These are phyloP conservation scores for Tillandsia leiboldiana DNA, from an alignment of 176 grass and related monocot genomes.

Conservation along the genomic window DNA sequence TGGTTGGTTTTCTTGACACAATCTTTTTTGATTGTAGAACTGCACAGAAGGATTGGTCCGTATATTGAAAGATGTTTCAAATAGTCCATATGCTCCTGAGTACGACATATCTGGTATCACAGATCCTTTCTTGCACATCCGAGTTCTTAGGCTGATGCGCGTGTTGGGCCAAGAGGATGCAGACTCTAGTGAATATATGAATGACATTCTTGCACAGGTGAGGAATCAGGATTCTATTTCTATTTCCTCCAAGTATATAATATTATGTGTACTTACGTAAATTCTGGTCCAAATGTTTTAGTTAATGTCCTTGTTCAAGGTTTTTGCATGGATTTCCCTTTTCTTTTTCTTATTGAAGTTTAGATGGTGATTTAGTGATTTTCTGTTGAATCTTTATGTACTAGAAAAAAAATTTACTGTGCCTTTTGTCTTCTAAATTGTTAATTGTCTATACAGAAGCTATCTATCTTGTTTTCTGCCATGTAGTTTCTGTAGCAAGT, in stretches of 20 bases:
- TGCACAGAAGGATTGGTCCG: conserved; percentile 73
- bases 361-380: too few relatives aligned
- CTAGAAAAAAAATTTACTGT: too few relatives aligned
- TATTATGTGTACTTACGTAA: too few relatives aligned
- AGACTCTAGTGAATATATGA: conserved; percentile 84
- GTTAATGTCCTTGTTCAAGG: too few relatives aligned
- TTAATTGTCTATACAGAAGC: too few relatives aligned
- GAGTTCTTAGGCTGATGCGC: conserved; percentile 76
- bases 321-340: too few relatives aligned
- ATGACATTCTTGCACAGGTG: conserved; percentile 99
- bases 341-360: too few relatives aligned
- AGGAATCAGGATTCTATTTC: conserved; percentile 13
- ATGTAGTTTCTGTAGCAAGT: too few relatives aligned
- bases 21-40: conserved; percentile 41
- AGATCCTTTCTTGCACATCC: conserved; percentile 95
- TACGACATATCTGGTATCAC: conserved; percentile 94
- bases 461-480: too few relatives aligned
- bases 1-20: conserved; percentile 19
- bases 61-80: conserved; percentile 89
- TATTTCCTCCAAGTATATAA: conserved; percentile 2
- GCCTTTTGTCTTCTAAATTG: too few relatives aligned
- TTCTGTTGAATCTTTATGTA: too few relatives aligned
- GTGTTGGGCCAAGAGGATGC: conserved; percentile 67
- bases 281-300: too few relatives aligned
- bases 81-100: conserved; percentile 96